Conservation (phyloP, 1,284 basidiomycete species). For the Sporisorium exsertum region DNA sequence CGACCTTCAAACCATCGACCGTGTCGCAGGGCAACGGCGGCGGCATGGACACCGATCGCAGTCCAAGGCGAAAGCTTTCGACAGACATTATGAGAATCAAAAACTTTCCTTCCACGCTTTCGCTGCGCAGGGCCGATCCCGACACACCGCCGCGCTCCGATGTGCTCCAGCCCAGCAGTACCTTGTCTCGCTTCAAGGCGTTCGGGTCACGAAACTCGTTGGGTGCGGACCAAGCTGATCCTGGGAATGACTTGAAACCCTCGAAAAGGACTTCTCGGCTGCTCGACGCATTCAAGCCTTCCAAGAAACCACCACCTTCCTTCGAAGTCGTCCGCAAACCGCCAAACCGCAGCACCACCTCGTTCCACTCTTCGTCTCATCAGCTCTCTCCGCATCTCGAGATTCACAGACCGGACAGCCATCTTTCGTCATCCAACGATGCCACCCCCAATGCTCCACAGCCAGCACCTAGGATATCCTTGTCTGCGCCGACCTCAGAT, state of each 20-base stretch:
- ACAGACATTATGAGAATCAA: conserved; percentile 38
- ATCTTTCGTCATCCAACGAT: conserved; percentile 7
- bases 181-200: conserved; percentile 36
- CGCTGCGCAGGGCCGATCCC: conserved; percentile 36
- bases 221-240: conserved; percentile 17
- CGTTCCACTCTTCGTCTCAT: conserved; percentile 28
- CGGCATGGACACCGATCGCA: conserved; percentile 16
- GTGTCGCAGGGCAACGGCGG: conserved; percentile 5
- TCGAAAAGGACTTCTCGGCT: conserved; percentile 28
- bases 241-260: conserved; percentile 17
- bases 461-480: conserved; percentile 31
- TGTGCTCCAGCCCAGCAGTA: conserved; percentile 6
- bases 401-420: conserved; percentile 4
- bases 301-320: conserved; percentile 34
- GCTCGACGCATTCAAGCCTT: conserved; percentile 44
- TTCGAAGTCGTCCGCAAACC: conserved; percentile 54
- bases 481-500: conserved; percentile 15
- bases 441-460: conserved; percentile 5
- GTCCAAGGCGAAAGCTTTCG: conserved; percentile 34
- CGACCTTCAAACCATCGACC: conserved; percentile 5
- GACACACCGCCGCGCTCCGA: conserved; percentile 17
- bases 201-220: conserved; percentile 22
- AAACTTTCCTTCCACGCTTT: conserved; percentile 41
- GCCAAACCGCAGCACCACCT: conserved; percentile 34
- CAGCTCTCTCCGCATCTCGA: conserved; percentile 19